phyloP scores from a whole-genome alignment of 495 filamentous ascomycete genomes.

The Echria macrotheca region DNA sequence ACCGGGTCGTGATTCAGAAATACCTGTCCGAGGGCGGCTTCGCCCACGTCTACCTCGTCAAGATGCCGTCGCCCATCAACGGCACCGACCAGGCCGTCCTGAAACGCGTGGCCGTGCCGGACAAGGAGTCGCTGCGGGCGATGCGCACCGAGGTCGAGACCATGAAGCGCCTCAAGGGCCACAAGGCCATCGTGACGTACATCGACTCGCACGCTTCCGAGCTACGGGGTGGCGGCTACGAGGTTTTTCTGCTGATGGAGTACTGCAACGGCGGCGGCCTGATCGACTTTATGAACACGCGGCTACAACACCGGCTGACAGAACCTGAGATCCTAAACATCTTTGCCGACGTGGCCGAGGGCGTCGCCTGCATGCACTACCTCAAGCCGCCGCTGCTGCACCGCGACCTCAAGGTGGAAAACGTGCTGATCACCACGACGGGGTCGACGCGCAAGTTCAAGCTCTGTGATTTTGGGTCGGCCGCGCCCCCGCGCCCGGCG shows the following conservation, averaged over 20 bases:
- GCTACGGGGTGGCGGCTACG: slow-evolving; percentile 82
- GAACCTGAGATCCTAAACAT: slow-evolving; percentile 97
- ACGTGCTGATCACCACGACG: slow-evolving; percentile 78
- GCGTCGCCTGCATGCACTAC: slow-evolving; percentile 98
- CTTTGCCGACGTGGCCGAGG: slow-evolving; percentile 90
- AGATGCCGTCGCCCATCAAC: slow-evolving; percentile 69
- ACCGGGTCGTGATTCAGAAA: slow-evolving; percentile 93
- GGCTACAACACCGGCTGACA: slow-evolving; percentile 90
- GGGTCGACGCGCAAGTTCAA: slow-evolving; percentile 68
- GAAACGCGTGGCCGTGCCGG: slow-evolving; percentile 95
- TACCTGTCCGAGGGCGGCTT: slow-evolving; percentile 98
- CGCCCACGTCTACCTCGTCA: slow-evolving; percentile 96
- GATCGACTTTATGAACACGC: slow-evolving; percentile 99
- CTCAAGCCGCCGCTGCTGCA: slow-evolving; percentile 90
- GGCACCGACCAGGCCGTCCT: slow-evolving; percentile 82
- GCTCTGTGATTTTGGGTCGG: slow-evolving; percentile 95
- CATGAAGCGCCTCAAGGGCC: slow-evolving; percentile 98
- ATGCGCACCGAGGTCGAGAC: slow-evolving; percentile 99
- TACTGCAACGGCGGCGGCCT: slow-evolving; percentile 79
- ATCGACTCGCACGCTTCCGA: slow-evolving; percentile 97
- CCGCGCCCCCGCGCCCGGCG: slow-evolving; percentile 76
- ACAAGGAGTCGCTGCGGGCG: slow-evolving; percentile 85
- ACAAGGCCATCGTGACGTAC: slow-evolving; percentile 93
- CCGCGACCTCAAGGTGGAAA: slow-evolving; percentile 95
- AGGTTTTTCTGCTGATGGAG: slow-evolving; percentile 98